Evolutionary conservation across 1,139 yeast genomes (phyloP), one percentile per base, ranked within the genome.

Genomic region (Kluyveromyces marxianus): DNA sequence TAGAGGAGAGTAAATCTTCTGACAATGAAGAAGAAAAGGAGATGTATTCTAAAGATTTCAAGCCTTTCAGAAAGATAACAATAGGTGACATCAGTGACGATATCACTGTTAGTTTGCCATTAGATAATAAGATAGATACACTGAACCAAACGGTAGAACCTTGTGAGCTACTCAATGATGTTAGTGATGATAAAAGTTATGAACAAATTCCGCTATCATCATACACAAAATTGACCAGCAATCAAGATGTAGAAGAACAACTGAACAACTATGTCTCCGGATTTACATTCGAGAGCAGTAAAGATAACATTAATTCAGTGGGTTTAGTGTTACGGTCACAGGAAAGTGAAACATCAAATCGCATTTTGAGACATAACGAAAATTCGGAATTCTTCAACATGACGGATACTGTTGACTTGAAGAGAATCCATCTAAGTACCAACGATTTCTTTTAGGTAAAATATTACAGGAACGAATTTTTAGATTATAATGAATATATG

Each of bases 181-280:
- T 25, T 3, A 14, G 8, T 7, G 34, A n/a, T 14, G 27, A 35
- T 40, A 40, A 33, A 26, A 28, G 25, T n/a, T 40, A 40, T 25
- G 34, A 40, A 7, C 32, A 34, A 4, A 35, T 40, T n/a, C 27
- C 43, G 8, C n/a, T 30, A 5, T 29, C 38, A 10, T 29, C 38
- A 10, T 40, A 24, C 34, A n/a, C 38, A 3, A 40, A 40, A 28
- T 28, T 25, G 7, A 27, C 25, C 7, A 4, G 27, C 6, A 14
- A 32, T 3, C 14, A 34, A 5, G 43, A 40, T 6, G 42, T 43
- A 4, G 45, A 43, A 27, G 33, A 43, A 7, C 45, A 43, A 25
- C 31, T 43, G 37, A 43, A 43, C 35, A 34, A 43, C 30, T 43
- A 37, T 25, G 45, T 43, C 25, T 43, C 45, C 24, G 45, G 45